A percentile compares a stretch with the other conserved stretches of the same genome.
Evolutionary conservation across 257 asterid genomes (phyloP).

Genomic region (Solanum neorickii): DNA sequence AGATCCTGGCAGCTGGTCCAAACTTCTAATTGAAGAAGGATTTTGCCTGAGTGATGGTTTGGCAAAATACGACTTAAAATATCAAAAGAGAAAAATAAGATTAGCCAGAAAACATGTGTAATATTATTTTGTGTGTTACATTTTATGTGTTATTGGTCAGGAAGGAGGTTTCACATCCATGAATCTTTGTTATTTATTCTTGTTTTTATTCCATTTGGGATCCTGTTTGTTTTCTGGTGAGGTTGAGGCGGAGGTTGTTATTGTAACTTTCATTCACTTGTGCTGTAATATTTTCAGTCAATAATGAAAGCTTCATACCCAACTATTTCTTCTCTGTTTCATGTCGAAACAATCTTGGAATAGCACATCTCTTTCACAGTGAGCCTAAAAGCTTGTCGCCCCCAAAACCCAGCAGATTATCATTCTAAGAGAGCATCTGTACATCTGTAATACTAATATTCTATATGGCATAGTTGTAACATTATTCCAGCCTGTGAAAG

Average conservation of each 20-base stretch:
- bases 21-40: slow-evolving; percentile 23
- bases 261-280: neutral
- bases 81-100: neutral
- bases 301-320: neutral
- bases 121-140: neutral
- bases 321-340: neutral
- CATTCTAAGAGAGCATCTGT: neutral
- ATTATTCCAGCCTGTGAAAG: neutral
- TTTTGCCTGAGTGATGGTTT: neutral
- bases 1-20: slow-evolving; percentile 86
- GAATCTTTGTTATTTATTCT: neutral
- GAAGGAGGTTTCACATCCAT: neutral
- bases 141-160: neutral
- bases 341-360: neutral
- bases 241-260: neutral
- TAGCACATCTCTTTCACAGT: neutral
- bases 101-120: neutral
- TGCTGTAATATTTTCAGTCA: neutral
- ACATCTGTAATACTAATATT: neutral
- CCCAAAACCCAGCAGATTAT: neutral
- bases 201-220: neutral
- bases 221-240: neutral
- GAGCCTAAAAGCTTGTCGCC: neutral
- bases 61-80: neutral
- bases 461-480: neutral